phyloP scores from a whole-genome alignment of 345 rosid species.

The Eucalyptus melliodora region DNA sequence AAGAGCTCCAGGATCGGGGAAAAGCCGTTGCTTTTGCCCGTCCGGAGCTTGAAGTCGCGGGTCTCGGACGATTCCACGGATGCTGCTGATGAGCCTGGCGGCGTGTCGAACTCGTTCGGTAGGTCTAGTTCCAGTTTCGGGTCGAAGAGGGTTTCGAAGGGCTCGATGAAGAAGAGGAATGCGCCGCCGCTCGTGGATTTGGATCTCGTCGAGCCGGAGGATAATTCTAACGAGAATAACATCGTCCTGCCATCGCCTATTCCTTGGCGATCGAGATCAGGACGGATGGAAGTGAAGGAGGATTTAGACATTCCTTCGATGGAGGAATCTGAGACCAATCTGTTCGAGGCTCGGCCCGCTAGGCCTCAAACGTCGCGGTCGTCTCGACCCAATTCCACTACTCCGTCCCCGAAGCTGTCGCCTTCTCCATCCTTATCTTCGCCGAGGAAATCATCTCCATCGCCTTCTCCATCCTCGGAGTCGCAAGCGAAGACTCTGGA shows the following conservation, averaged over 20 bases:
- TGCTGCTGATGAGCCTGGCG: background rate
- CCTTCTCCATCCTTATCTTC: slow-evolving; percentile 3
- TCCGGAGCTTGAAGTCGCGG: slow-evolving; percentile 64
- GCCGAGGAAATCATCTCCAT: slow-evolving; percentile 27
- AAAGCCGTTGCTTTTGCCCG: slow-evolving; percentile 75
- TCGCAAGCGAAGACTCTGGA: slow-evolving; percentile 25
- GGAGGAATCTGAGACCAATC: slow-evolving; percentile 15
- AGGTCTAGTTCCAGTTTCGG: slow-evolving; percentile 3
- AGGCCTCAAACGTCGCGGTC: slow-evolving; percentile 13
- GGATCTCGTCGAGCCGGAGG: slow-evolving; percentile 10
- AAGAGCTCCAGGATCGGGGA: slow-evolving; percentile 21
- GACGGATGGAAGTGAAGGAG: slow-evolving; percentile 47
- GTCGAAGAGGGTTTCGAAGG: slow-evolving; percentile 23
- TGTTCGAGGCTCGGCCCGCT: slow-evolving; percentile 2
- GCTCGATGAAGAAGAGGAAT: background rate
- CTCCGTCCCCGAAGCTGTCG: background rate
- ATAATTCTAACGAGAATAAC: slow-evolving; percentile 9
- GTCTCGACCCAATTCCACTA: background rate
- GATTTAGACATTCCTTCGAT: slow-evolving; percentile 8
- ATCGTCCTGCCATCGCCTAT: slow-evolving; percentile 89
- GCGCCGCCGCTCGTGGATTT: slow-evolving; percentile 6
- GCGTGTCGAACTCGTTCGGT: slow-evolving; percentile 1
- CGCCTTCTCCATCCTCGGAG: slow-evolving; percentile 24
- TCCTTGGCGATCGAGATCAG: slow-evolving; percentile 91
- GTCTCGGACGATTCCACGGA: slow-evolving; percentile 21